These are phyloP conservation scores for Xylariaceae sp. DNA, from an alignment of 2,329 filamentous ascomycete species.

Conservation along the genomic window DNA sequence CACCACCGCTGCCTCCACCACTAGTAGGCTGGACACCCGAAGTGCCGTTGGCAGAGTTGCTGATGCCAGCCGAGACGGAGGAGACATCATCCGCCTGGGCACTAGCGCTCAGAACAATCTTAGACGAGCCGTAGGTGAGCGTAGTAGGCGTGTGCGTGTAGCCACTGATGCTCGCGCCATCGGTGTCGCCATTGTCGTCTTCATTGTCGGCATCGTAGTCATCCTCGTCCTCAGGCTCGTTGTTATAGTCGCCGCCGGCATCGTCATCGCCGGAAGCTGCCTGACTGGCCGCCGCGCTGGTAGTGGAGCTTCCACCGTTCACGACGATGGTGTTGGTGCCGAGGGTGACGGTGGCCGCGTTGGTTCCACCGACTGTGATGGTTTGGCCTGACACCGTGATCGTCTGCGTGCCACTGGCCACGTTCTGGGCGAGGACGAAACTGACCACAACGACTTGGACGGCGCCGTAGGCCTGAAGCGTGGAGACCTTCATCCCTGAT, in stretches of 20 bases:
- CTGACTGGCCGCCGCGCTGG: not conserved
- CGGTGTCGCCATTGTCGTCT: not conserved
- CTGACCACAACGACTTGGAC: conserved; percentile 18
- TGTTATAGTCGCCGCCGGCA: conserved; percentile 1
- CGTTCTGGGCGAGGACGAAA: conserved; percentile 20
- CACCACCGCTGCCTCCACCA: not conserved
- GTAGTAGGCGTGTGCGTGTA: conserved; percentile 15
- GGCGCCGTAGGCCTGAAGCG: conserved; percentile 21
- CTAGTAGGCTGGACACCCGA: conserved; percentile 5
- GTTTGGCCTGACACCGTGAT: conserved; percentile 14
- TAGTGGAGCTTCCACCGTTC: conserved; percentile 1
- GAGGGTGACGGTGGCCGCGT: conserved; percentile 11
- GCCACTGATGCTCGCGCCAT: not conserved
- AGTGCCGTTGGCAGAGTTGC: conserved; percentile 20
- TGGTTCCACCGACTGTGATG: conserved; percentile 16
- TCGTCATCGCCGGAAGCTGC: not conserved
- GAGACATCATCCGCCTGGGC: not conserved
- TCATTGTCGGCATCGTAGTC: not conserved
- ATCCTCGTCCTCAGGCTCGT: not conserved
- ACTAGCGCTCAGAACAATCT: conserved; percentile 2
- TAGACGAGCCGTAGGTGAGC: conserved; percentile 11
- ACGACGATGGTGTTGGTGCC: conserved; percentile 16
- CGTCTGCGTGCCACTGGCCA: conserved; percentile 10
- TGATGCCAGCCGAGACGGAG: conserved; percentile 18
- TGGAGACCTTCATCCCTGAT: conserved; percentile 3